Evolutionary conservation across 441 rosid species (phyloP), one percentile per base, ranked within the genome.

Genomic region (Corymbia calophylla): DNA sequence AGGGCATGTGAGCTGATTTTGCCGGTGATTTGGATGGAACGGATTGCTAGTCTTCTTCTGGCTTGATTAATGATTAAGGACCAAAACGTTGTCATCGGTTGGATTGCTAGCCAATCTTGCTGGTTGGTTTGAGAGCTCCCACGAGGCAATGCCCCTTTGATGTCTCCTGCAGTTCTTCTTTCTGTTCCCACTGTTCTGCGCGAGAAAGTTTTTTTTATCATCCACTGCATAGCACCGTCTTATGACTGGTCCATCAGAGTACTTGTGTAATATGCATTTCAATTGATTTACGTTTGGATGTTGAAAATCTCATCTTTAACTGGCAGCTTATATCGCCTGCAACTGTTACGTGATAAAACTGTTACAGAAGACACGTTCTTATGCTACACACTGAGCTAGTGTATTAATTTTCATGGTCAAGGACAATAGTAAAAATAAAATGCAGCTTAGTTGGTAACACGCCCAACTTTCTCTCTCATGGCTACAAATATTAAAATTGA

Each of bases 1-100:
- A 49, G 80, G 55, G 90, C 93, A 91, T 91, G 94, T 94, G 94
- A 91, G 88, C 16, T 91, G 92, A 90, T 88, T 89, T 84, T 90
- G 66, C 73, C 73, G 70, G 87, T 89, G 66, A 39, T 13, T 87
- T 60, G 87, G 87, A 51, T 39, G 82, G 82, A 35, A 21, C 49
- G 49, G 29, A 7, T 21, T 44, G 82, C 84, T 77, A 39, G n/a
- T 77, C 39, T 73, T 73, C 23, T 23, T 51, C 51, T 77, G 84
- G 84, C n/a, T 77, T 17, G 9, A 44, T 73, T 39, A 14, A 77
- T 77, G 84, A 44, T 77, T 23, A 3, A 39, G 82, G 51, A 77
- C 51, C 84, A 77, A 27, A 77, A 19, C 48, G 1, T 39, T 2
- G 48, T 19, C 81, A 70, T 70, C 5, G 48, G 84, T 77, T 77